phyloP scores from a whole-genome alignment of 441 rosid genomes.

The Populus hybrid region DNA sequence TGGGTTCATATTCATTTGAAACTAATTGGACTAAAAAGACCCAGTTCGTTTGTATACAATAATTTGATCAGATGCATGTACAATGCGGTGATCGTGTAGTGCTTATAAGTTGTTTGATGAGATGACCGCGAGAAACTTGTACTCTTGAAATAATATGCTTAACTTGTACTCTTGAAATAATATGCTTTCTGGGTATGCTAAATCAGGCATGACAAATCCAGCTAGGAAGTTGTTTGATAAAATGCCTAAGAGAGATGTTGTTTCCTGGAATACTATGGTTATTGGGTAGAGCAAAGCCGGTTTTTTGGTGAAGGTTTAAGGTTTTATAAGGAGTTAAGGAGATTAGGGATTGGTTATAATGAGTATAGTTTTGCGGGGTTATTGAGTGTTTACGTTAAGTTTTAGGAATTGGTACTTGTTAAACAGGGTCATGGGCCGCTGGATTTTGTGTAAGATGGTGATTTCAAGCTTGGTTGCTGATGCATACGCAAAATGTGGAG shows the following conservation, averaged over 20 bases:
- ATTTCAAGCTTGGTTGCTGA: constrained; percentile 53
- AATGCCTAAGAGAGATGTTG: constrained; percentile 57
- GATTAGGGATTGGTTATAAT: constrained; percentile 48
- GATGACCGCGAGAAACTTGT: constrained; percentile 60
- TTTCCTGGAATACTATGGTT: constrained; percentile 85
- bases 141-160: constrained; percentile 71
- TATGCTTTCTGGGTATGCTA: constrained; percentile 68
- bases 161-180: constrained; percentile 72
- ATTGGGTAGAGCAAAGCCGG: constrained; percentile 58
- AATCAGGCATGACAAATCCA: constrained; percentile 52
- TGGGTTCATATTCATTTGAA: constrained; percentile 76
- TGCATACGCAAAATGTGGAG: constrained; percentile 59
- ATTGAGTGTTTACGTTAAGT: constrained; percentile 58
- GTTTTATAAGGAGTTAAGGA: constrained; percentile 57
- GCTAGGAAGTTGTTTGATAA: constrained; percentile 31
- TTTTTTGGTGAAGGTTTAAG: constrained; percentile 34
- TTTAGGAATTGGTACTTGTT: constrained; percentile 40
- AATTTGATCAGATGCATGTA: constrained; percentile 52
- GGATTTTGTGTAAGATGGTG: constrained; percentile 61
- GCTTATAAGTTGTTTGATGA: constrained; percentile 64
- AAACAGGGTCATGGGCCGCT: constrained; percentile 72
- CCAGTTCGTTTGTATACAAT: constrained; percentile 50
- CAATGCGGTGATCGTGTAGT: constrained; percentile 42
- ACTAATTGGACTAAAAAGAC: constrained; percentile 49
- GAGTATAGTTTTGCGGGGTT: constrained; percentile 69